Percentiles rank a stretch among this genome's conserved stretches.
Evolutionary conservation across 345 rosid species (phyloP).

Genomic region (Gossypium anomalum): DNA sequence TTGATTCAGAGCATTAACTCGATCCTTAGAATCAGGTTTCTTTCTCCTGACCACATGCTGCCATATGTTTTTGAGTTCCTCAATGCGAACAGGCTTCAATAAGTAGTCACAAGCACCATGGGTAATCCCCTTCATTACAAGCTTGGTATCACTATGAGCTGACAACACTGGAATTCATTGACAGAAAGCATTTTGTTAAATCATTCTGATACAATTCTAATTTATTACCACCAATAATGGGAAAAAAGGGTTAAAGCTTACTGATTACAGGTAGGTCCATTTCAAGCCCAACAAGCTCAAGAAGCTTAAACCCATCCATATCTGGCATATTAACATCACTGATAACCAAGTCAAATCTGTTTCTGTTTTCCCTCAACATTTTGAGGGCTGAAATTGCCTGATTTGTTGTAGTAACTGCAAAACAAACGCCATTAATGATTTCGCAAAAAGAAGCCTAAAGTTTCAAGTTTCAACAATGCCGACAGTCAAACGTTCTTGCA

Average conservation of each 20-base stretch:
- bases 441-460: constrained; percentile 1
- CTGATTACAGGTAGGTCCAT: constrained; percentile 86
- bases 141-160: constrained; percentile 65
- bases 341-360: constrained; percentile 56
- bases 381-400: constrained; percentile 52
- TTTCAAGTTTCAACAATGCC: too few relatives aligned
- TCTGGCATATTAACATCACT: constrained; percentile 82
- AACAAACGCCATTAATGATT: constrained; percentile 11
- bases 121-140: constrained; percentile 76
- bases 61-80: constrained; percentile 93
- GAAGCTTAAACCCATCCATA: constrained; percentile 80
- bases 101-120: constrained; percentile 92
- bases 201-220: neutral
- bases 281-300: constrained; percentile 76
- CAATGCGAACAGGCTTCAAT: constrained; percentile 69
- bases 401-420: constrained; percentile 54
- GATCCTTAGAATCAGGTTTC: constrained; percentile 33
- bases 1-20: constrained; percentile 23
- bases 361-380: constrained; percentile 53
- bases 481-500: neutral
- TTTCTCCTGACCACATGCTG: constrained; percentile 69
- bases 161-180: constrained; percentile 65
- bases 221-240: neutral
- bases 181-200: constrained; percentile 1
- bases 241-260: constrained; percentile 29